These are phyloP conservation scores for Knufia petricola DNA, from an alignment of 2,329 filamentous ascomycete species.

Conservation along the genomic window DNA sequence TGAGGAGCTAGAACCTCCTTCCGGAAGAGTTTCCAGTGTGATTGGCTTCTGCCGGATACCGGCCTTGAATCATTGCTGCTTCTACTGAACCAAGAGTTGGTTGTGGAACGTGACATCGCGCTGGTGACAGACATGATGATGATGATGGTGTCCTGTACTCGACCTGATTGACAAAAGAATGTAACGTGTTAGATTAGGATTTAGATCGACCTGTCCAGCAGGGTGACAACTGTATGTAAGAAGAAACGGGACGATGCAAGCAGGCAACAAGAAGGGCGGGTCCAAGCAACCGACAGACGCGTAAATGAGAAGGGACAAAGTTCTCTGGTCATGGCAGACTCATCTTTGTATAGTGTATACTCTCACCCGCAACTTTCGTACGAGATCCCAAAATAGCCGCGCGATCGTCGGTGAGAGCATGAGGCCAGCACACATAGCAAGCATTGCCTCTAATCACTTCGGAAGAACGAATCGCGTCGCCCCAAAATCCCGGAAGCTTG, in stretches of 20 bases:
- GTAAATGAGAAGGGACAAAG: background rate
- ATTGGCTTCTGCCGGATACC: constrained; percentile 18
- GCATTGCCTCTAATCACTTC: background rate
- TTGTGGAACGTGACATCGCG: constrained; percentile 2
- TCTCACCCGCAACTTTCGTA: background rate
- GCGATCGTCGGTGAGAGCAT: background rate
- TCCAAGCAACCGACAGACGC: background rate
- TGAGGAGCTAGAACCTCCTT: constrained; percentile 19
- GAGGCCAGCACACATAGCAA: background rate
- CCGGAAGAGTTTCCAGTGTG: constrained; percentile 18
- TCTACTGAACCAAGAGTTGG: constrained; percentile 7
- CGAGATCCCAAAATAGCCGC: background rate
- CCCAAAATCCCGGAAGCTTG: background rate
- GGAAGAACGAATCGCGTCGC: background rate
- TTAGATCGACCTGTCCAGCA: constrained; percentile 7
- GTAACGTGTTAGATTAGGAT: background rate
- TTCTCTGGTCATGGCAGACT: background rate
- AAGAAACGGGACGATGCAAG: background rate
- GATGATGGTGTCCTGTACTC: background rate
- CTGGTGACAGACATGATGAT: constrained; percentile 4
- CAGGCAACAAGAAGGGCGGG: background rate
- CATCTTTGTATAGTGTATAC: constrained; percentile 3
- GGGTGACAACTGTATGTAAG: background rate
- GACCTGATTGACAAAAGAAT: background rate
- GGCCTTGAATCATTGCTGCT: constrained; percentile 9